Percentiles rank a stretch among this genome's conserved stretches.
Evolutionary conservation across 2,329 filamentous ascomycete genomes (phyloP).

Genomic region (Lachnellula cervina): DNA sequence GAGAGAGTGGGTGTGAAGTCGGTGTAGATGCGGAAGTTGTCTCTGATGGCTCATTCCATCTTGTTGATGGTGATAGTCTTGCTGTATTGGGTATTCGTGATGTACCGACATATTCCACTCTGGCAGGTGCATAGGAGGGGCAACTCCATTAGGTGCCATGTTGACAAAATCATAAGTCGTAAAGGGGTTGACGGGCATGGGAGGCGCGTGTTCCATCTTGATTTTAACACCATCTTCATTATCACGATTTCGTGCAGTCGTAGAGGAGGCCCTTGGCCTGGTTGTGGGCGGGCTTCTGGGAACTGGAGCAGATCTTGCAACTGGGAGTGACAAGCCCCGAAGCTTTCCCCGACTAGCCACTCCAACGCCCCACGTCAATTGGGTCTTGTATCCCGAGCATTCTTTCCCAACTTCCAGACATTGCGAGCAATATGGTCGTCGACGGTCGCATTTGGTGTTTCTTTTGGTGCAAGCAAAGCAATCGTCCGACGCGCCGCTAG

Average conservation of each 20-base stretch:
- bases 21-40: slow-evolving; percentile 47
- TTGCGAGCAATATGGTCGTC: slow-evolving; percentile 89
- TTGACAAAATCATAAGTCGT: slow-evolving; percentile 38
- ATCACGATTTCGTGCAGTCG: slow-evolving; percentile 18
- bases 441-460: slow-evolving; percentile 80
- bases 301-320: slow-evolving; percentile 53
- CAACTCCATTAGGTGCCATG: slow-evolving; percentile 31
- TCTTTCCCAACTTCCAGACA: slow-evolving; percentile 89
- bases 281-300: slow-evolving; percentile 32
- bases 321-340: slow-evolving; percentile 73
- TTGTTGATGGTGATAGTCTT: slow-evolving; percentile 16
- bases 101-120: slow-evolving; percentile 30
- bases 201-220: slow-evolving; percentile 25
- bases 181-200: slow-evolving; percentile 24
- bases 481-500: slow-evolving; percentile 86
- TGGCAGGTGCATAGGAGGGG: slow-evolving; percentile 25
- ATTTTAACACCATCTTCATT: slow-evolving; percentile 29
- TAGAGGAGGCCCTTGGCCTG: slow-evolving; percentile 27
- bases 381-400: slow-evolving; percentile 94
- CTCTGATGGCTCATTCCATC: slow-evolving; percentile 24
- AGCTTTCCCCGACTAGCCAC: slow-evolving; percentile 95
- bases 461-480: slow-evolving; percentile 91
- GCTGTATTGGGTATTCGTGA: slow-evolving; percentile 26
- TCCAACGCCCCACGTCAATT: slow-evolving; percentile 92
- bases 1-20: slow-evolving; percentile 40